Evolutionary conservation across 768 basidiomycete genomes (phyloP), one percentile per base, ranked within the genome.

Genomic region (Leucocoprinus birnbaumii): DNA sequence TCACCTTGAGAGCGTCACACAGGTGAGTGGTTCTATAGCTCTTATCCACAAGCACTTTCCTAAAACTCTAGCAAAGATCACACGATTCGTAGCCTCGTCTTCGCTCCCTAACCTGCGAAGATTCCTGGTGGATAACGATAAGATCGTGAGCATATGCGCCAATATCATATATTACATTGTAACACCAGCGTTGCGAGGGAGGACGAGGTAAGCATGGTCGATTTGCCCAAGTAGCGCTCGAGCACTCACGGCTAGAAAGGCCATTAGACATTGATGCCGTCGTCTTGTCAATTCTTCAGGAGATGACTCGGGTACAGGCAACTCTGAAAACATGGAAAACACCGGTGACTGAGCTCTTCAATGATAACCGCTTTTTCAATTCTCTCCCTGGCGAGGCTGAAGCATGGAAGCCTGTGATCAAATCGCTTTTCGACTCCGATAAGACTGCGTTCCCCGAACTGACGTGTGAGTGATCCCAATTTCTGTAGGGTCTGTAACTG

Each of bases 291-390:
- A 84, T 95, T 8, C 70, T 98, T 18, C 68, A 76, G 31, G 92
- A 92, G 65, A 86, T 98, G 82, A 79, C 89, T 3, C 83, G 78
- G 56, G 80, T 94, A 49, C 86, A 90, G 7, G 76, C 82, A 3
- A 83, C 91, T 2, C 68, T 88, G 56, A 97, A 93, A 65, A 81
- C 89, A 6, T 99, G 97, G 97, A 80, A 86, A 49, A 73, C 81
- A 0, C 84, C 86, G 9, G 85, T 98, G 11, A 68, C 77, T 1
- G 97, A 99, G 40, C 80, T 90, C 1, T 76, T 98, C 57, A 86
- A 84, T 62, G 97, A 99, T 67, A 84, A 80, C 60, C 81, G 92
- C 44, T 80, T 98, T 60, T 99, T 99, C 76, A 90, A 86, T 63
- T 86, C 83, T 47, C 76, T 75, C 51, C 73, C 85, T 6, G 70